Evolutionary conservation across 177 flowering plant genomes (phyloP).

Genomic region (Vitis hybrid): DNA sequence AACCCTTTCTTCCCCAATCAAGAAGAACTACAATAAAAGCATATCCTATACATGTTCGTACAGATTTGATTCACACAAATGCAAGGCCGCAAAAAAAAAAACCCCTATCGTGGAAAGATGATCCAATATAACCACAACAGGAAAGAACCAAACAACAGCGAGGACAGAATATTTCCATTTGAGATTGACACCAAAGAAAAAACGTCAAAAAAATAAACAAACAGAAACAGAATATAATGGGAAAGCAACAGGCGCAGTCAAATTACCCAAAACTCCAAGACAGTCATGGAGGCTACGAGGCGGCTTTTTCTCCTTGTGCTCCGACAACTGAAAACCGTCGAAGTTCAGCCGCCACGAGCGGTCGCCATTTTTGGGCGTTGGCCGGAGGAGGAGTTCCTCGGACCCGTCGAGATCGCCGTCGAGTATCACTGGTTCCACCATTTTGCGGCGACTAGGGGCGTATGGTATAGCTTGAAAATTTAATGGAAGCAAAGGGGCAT

Average conservation of each 20-base stretch:
- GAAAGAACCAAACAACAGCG: background rate
- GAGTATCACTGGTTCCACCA: slow-evolving; percentile 32
- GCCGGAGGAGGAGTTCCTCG: slow-evolving; percentile 43
- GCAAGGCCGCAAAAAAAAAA: background rate
- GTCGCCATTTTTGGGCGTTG: slow-evolving; percentile 33
- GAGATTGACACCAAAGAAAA: background rate
- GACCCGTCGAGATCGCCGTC: slow-evolving; percentile 22
- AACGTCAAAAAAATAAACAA: slow-evolving; percentile 1
- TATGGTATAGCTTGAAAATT: slow-evolving; percentile 1
- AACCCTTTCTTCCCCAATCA: no score
- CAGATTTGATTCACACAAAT: background rate
- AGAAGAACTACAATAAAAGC: no score
- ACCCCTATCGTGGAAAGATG: background rate
- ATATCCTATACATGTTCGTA: no score
- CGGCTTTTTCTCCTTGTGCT: slow-evolving; percentile 51
- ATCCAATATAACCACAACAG: background rate
- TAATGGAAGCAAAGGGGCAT: background rate
- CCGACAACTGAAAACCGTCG: slow-evolving; percentile 54
- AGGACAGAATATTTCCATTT: slow-evolving; percentile 1
- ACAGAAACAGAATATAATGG: background rate
- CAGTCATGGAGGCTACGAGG: slow-evolving; percentile 66
- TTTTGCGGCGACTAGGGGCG: slow-evolving; percentile 11
- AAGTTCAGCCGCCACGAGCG: slow-evolving; percentile 84
- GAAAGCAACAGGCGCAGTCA: background rate
- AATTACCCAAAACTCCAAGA: slow-evolving; percentile 67